These are phyloP conservation scores for Neonectria neomacrospora DNA, from an alignment of 2,329 filamentous ascomycete species.

Conservation along the genomic window DNA sequence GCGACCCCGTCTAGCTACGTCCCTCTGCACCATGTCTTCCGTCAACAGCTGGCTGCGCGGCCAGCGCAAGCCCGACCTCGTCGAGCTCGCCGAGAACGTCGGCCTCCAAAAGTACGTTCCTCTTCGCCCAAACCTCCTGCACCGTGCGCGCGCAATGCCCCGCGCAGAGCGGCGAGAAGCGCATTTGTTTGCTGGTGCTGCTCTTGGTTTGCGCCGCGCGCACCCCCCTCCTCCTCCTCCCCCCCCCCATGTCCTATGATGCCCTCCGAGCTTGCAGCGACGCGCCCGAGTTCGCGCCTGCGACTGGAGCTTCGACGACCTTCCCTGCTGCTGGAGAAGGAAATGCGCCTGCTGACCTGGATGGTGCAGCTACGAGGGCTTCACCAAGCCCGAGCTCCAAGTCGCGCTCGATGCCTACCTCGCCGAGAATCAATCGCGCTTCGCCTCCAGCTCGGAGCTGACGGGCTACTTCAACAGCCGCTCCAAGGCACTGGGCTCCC, in stretches of 20 bases:
- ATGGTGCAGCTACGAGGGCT: slow-evolving; percentile 68
- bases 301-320: slow-evolving; percentile 26
- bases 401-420: slow-evolving; percentile 78
- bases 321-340: slow-evolving; percentile 2
- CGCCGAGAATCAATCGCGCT: slow-evolving; percentile 72
- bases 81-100: slow-evolving; percentile 76
- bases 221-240: no score
- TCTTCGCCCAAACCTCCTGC: not conserved
- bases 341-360: slow-evolving; percentile 34
- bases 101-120: slow-evolving; percentile 77
- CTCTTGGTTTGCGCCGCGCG: slow-evolving; percentile 33
- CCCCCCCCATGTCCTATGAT: slow-evolving; percentile 10
- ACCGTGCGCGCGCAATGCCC: slow-evolving; percentile 16
- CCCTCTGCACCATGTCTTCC: slow-evolving; percentile 48
- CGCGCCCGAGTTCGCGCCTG: slow-evolving; percentile 21
- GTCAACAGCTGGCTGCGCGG: slow-evolving; percentile 79
- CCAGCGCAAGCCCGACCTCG: slow-evolving; percentile 84
- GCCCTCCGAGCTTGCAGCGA: slow-evolving; percentile 35
- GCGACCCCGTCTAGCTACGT: slow-evolving; percentile 42
- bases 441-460: slow-evolving; percentile 71
- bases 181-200: slow-evolving; percentile 22
- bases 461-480: slow-evolving; percentile 80
- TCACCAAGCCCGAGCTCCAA: slow-evolving; percentile 85
- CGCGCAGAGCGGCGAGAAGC: slow-evolving; percentile 13
- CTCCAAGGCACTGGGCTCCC: slow-evolving; percentile 67